phyloP scores from a whole-genome alignment of 2,329 filamentous ascomycete species.

The Paecilomyces sp. region DNA sequence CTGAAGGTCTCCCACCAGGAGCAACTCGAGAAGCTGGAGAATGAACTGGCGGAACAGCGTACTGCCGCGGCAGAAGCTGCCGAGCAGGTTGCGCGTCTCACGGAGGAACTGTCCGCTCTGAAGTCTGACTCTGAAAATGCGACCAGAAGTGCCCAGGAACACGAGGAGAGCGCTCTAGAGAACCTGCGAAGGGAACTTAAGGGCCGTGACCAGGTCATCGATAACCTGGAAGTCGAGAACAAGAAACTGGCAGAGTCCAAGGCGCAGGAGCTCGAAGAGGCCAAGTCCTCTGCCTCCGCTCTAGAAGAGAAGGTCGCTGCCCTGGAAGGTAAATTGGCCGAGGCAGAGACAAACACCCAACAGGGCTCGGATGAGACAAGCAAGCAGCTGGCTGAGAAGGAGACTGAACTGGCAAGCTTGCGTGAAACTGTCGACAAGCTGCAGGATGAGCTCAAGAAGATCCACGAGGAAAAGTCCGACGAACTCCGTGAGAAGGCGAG shows the following conservation, averaged over 20 bases:
- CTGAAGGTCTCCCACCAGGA: constrained; percentile 29
- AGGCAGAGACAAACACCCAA: constrained; percentile 21
- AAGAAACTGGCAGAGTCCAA: constrained; percentile 27
- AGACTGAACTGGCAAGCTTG: constrained; percentile 27
- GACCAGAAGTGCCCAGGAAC: constrained; percentile 16
- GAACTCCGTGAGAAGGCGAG: constrained; percentile 17
- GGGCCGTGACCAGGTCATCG: constrained; percentile 28
- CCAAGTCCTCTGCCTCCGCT: constrained; percentile 17
- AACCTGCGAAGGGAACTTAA: constrained; percentile 26
- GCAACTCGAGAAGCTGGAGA: constrained; percentile 27
- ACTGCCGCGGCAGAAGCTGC: constrained; percentile 19
- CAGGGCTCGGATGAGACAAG: constrained; percentile 16
- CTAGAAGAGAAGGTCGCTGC: constrained; percentile 29
- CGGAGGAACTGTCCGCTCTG: constrained; percentile 24
- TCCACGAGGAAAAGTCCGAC: constrained; percentile 11
- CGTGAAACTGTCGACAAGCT: constrained; percentile 24
- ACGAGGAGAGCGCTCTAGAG: constrained; percentile 25
- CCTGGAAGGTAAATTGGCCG: constrained; percentile 27
- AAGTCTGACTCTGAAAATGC: constrained; percentile 20
- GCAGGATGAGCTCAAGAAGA: constrained; percentile 25
- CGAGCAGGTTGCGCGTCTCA: constrained; percentile 21
- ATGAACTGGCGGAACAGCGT: constrained; percentile 27
- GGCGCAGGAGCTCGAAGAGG: constrained; percentile 26
- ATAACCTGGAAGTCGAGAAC: constrained; percentile 32
- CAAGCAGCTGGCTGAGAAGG: constrained; percentile 26